Evolutionary conservation across 768 basidiomycete genomes (phyloP), one percentile per base, ranked within the genome.

Genomic region (Butyriboletus loyo): DNA sequence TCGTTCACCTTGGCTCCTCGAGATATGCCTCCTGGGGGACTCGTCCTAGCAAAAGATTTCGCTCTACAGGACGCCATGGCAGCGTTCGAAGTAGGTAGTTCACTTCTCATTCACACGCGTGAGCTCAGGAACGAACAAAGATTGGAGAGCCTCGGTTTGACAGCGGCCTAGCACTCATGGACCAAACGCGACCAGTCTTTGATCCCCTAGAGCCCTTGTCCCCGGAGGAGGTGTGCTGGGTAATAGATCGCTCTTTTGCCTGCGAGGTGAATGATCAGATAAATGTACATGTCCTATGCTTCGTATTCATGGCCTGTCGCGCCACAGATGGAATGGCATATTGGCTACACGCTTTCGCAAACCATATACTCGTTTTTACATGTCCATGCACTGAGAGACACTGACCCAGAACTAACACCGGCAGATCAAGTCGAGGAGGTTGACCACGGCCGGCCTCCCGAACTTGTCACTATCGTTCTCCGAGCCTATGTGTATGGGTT

Each of bases 101-200:
- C 28, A 19, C 30, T 31, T 45, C 27, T 52, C 47, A 13, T 38
- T 43, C 49, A 35, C 56, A 43, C 48, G 1, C 35, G 49, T 55
- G 59, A 46, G 57, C 55, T 55, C 56, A 53, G 40, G 34, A 34
- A 34, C 47, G 30, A 15, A 63, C 92, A 28, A 69, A 95, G 93
- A 91, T 95, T 46, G 89, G 92, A 21, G 92, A 96, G 68, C 87
- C 91, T 22, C 83, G 90, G 11, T 83, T 95, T 67, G 94, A 97
- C 67, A 92, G 84, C 49, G 93, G 94, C 10, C 74, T 89, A 54
- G 74, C 76, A 15, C 54, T 67, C 4, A 69, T 72, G 51, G 74
- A 75, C 24, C 74, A 81, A 34, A 61, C 66, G 14, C 60, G 67
- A 3, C 75, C 78, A 0, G 66, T 74, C 0, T 94, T 94, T 61